Evolutionary conservation across 2,329 filamentous ascomycete species (phyloP), one percentile per base, ranked within the genome.

Genomic region (Fusarium sp.): DNA sequence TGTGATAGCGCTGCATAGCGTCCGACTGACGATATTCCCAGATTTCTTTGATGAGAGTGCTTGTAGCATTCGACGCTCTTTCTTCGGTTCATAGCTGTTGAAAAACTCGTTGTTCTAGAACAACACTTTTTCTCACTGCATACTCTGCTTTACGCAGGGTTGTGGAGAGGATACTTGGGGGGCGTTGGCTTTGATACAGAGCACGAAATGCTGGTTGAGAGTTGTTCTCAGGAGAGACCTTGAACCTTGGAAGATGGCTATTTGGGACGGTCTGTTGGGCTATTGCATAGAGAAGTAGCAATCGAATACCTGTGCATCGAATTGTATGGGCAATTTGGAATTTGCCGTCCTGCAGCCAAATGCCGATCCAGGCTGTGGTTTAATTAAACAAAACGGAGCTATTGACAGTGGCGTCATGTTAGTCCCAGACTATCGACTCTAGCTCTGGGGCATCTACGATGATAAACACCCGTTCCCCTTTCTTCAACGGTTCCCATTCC

Each of bases 41-140:
- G 54, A 49, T 5, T 55, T 55, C 20, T 7, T 38, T 24, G 30
- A 43, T 47, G 34, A 30, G 21, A 45, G 20, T 52, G 45, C 15
- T 9, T 44, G 7, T 28, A 42, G 49, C 47, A 54, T 54, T 58
- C 40, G 46, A 53, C 59, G 9, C 34, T 47, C 20, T 57, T 57
- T 67, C 56, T 66, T 56, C 62, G 55, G 59, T 45, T 57, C 6
- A 53, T 63, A 30, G 44, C 67, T 64, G 62, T 66, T 62, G 54
- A 70, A 65, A 51, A 62, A 54, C 47, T 58, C 40, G 56, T 60
- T 32, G 68, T 70, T 65, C 55, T 61, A 43, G 65, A 55, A 61
- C 70, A 73, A 70, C 65, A 66, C 72, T 70, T 77, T 84, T 85
- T 85, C 84, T 86, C 85, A 83, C 83, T 84, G 78, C 81, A 78